A percentile compares a stretch with the other conserved stretches of the same genome.
phyloP scores from a whole-genome alignment of 176 grass and related monocot genomes.

The Musa itinerans region DNA sequence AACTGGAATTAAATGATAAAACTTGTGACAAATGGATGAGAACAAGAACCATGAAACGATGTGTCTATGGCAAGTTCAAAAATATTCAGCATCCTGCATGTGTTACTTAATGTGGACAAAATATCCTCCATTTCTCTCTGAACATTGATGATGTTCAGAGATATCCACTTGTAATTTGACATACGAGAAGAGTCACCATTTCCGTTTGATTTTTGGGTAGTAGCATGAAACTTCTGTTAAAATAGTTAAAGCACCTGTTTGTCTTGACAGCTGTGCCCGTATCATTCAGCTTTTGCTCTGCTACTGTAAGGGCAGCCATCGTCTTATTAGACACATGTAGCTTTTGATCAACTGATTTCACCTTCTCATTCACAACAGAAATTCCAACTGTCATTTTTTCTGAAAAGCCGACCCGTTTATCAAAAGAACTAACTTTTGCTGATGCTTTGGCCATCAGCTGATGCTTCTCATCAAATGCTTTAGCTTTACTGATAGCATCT shows the following conservation, averaged over 20 bases:
- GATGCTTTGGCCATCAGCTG: constrained; percentile 58
- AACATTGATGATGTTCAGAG: background rate
- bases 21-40: background rate
- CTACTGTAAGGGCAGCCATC: constrained; percentile 64
- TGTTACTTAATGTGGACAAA: background rate
- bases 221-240: background rate
- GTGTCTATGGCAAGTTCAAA: background rate
- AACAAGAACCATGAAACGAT: too few species aligned
- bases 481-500: constrained; percentile 95
- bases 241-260: constrained; percentile 47
- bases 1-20: background rate
- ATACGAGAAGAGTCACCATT: background rate
- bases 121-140: background rate
- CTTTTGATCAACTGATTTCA: constrained; percentile 81
- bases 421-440: constrained; percentile 74
- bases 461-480: constrained; percentile 96
- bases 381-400: constrained; percentile 79
- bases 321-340: constrained; percentile 85
- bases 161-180: background rate
- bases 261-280: constrained; percentile 90
- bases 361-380: constrained; percentile 85
- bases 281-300: constrained; percentile 87
- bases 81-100: background rate
- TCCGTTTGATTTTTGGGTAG: too few species aligned
- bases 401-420: constrained; percentile 71